Evolutionary conservation across 148 eudicot genomes (phyloP).

Genomic region (Suaeda aralocaspica): DNA sequence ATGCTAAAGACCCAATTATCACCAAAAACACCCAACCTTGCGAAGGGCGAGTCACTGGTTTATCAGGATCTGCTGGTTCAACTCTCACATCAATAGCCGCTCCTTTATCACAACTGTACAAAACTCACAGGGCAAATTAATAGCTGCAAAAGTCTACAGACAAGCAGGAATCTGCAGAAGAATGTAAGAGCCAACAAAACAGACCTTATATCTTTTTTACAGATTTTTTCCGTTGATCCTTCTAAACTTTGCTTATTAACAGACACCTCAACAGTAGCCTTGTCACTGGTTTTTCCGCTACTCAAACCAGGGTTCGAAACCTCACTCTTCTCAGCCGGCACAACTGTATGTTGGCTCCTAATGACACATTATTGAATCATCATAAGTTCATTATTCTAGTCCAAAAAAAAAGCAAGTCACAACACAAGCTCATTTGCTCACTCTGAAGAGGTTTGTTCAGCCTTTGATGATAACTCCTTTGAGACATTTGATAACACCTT

Average conservation of each 20-base stretch:
- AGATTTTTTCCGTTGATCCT: constrained; percentile 16
- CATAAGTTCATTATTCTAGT: neutral
- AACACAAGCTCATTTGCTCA: neutral
- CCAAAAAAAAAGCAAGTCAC: neutral
- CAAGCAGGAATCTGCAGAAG: neutral
- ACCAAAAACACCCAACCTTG: constrained; percentile 16
- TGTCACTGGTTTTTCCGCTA: constrained; percentile 11
- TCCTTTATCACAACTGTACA: constrained; percentile 25
- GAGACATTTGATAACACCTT: constrained; percentile 13
- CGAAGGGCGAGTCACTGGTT: constrained; percentile 4
- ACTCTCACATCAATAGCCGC: constrained; percentile 22
- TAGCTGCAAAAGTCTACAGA: neutral
- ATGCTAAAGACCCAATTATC: neutral
- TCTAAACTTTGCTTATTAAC: constrained; percentile 23
- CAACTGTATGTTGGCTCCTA: neutral
- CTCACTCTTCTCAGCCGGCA: constrained; percentile 24
- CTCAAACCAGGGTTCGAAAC: constrained; percentile 20
- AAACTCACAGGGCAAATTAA: neutral
- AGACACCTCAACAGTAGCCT: constrained; percentile 15
- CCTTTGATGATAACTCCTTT: constrained; percentile 16
- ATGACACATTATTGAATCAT: neutral
- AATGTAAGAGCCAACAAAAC: constrained; percentile 10
- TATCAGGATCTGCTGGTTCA: constrained; percentile 12
- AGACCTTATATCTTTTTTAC: constrained; percentile 41
- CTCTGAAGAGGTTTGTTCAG: neutral